Evolutionary conservation across 148 eudicot genomes (phyloP).

Genomic region (Silene latifolia): DNA sequence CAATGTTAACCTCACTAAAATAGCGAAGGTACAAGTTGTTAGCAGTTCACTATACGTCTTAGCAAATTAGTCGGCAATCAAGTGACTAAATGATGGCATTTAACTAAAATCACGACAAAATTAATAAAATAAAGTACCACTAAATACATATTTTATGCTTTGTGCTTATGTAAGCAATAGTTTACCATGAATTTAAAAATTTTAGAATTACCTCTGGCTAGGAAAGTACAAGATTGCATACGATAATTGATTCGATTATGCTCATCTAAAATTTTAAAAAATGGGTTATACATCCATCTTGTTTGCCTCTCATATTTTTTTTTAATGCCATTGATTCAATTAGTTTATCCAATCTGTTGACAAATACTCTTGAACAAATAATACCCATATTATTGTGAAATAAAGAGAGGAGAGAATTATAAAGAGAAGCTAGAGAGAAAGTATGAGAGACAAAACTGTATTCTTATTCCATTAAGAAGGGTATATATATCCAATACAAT

Average conservation of each 20-base stretch:
- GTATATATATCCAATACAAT: too few relatives aligned
- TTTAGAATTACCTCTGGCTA: background rate
- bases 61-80: background rate
- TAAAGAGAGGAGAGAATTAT: too few relatives aligned
- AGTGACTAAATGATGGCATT: background rate
- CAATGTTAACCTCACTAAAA: background rate
- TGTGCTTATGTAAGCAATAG: background rate
- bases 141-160: background rate
- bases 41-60: background rate
- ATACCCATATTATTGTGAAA: too few relatives aligned
- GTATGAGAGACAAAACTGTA: too few relatives aligned
- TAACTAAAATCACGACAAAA: background rate
- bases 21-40: background rate
- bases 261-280: background rate
- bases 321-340: background rate
- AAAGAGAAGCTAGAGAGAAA: too few relatives aligned
- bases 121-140: background rate
- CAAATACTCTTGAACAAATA: background rate
- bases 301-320: background rate
- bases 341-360: background rate
- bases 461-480: too few relatives aligned
- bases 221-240: slow-evolving; percentile 2
- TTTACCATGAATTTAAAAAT: background rate
- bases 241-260: slow-evolving; percentile 3
- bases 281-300: background rate